phyloP scores from a whole-genome alignment of 2,329 filamentous ascomycete species.

The Paraconiothyrium brasiliense region DNA sequence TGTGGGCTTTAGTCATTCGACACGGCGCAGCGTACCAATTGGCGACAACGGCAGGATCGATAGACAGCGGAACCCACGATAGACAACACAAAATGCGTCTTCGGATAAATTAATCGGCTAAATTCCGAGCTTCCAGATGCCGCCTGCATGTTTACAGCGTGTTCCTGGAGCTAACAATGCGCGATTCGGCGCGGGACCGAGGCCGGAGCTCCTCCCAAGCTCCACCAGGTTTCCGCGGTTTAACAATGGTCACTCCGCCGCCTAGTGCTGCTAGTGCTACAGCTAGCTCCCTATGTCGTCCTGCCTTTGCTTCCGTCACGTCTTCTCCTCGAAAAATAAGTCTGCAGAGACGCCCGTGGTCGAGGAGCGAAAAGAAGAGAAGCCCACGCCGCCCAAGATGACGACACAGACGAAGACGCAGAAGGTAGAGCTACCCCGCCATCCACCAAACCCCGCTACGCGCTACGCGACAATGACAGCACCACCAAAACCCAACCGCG shows the following conservation, averaged over 20 bases:
- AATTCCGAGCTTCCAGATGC: slow-evolving; percentile 35
- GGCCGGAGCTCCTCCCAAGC: slow-evolving; percentile 31
- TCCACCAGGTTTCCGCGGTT: slow-evolving; percentile 27
- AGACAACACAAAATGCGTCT: slow-evolving; percentile 31
- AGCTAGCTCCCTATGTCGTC: slow-evolving; percentile 27
- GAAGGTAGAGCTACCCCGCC: slow-evolving; percentile 48
- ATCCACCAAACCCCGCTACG: slow-evolving; percentile 35
- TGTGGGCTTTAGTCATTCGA: slow-evolving; percentile 26
- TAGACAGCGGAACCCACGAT: slow-evolving; percentile 25
- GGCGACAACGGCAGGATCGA: slow-evolving; percentile 36
- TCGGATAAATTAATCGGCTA: slow-evolving; percentile 49
- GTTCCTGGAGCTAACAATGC: slow-evolving; percentile 25
- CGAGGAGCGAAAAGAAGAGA: slow-evolving; percentile 20
- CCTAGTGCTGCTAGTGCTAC: slow-evolving; percentile 24
- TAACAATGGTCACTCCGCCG: slow-evolving; percentile 33
- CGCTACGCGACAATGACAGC: slow-evolving; percentile 11
- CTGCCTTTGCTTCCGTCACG: slow-evolving; percentile 28
- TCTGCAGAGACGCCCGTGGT: slow-evolving; percentile 17
- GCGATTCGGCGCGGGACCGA: slow-evolving; percentile 33
- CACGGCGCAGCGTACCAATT: slow-evolving; percentile 25
- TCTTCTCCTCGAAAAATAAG: slow-evolving; percentile 27
- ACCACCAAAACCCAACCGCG: not conserved
- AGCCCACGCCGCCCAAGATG: slow-evolving; percentile 32
- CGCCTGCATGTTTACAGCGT: slow-evolving; percentile 32
- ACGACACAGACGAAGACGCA: slow-evolving; percentile 39